A percentile compares a stretch with the other conserved stretches of the same genome.
Evolutionary conservation across 768 basidiomycete species (phyloP).

Genomic region (Calocybe cyanea): DNA sequence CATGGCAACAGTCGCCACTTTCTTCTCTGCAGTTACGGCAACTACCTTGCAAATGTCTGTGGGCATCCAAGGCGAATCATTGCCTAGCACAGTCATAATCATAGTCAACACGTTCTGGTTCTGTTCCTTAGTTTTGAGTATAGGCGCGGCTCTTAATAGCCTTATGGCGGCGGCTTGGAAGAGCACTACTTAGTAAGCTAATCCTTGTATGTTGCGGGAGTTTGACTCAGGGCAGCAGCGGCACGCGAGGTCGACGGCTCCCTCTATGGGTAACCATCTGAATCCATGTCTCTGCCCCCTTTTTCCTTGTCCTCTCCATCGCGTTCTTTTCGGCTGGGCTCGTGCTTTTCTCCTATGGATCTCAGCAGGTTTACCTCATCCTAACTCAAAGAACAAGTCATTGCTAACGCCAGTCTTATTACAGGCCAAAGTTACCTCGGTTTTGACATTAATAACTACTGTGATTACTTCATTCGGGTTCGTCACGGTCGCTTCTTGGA

Average conservation of each 20-base stretch:
- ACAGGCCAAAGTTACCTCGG: background rate
- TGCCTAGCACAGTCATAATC: background rate
- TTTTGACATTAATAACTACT: slow-evolving; percentile 5
- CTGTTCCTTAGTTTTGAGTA: slow-evolving; percentile 18
- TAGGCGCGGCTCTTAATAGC: slow-evolving; percentile 20
- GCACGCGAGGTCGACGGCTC: slow-evolving; percentile 4
- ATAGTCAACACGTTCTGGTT: slow-evolving; percentile 18
- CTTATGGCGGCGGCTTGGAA: slow-evolving; percentile 18
- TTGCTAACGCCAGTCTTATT: too few species aligned
- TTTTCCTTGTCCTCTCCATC: slow-evolving; percentile 8
- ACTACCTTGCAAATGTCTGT: slow-evolving; percentile 16
- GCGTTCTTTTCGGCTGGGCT: slow-evolving; percentile 9
- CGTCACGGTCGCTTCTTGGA: slow-evolving; percentile 2
- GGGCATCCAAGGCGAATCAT: background rate
- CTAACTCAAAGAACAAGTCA: too few species aligned
- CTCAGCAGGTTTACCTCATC: background rate
- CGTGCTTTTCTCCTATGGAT: slow-evolving; percentile 8
- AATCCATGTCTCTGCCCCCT: slow-evolving; percentile 9
- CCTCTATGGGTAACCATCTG: slow-evolving; percentile 8
- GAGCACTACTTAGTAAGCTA: slow-evolving; percentile 17
- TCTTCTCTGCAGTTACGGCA: slow-evolving; percentile 24
- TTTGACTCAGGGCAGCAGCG: slow-evolving; percentile 1
- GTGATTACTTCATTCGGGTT: slow-evolving; percentile 9
- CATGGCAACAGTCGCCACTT: slow-evolving; percentile 16
- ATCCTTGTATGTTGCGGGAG: background rate